Conservation (phyloP, 139 green algal genomes). For the Chlorella sp. region DNA sequence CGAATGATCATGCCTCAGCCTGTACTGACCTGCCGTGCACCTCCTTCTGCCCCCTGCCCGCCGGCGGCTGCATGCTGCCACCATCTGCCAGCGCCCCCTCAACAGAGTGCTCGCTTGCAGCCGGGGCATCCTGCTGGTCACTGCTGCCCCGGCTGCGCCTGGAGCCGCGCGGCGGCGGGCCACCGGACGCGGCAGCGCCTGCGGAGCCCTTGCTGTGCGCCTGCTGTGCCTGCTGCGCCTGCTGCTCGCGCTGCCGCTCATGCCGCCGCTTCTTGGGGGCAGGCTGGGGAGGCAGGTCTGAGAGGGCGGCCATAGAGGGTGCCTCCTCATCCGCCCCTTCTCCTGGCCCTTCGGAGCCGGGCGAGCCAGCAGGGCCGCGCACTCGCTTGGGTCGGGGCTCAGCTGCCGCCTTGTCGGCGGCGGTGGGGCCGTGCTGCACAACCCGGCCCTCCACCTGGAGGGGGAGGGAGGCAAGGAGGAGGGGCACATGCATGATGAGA, state of each 20-base stretch:
- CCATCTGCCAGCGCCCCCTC: neutral
- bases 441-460: neutral
- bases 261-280: slow-evolving; percentile 5
- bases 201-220: neutral
- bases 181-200: neutral
- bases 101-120: too few species aligned
- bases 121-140: too few species aligned
- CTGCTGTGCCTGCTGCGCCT: neutral
- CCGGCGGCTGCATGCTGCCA: neutral
- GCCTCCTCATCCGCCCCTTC: neutral
- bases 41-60: neutral
- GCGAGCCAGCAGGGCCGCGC: neutral
- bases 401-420: neutral
- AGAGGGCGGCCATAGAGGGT: neutral
- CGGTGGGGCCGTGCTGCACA: neutral
- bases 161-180: neutral
- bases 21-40: neutral
- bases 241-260: neutral
- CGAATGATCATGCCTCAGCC: too few species aligned
- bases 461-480: too few species aligned
- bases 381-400: slow-evolving; percentile 4
- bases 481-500: neutral
- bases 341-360: neutral
- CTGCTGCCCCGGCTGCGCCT: neutral
- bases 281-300: neutral